Percentiles rank a stretch among this genome's conserved stretches.
Conservation (phyloP, 164 flowering plant genomes). For the Malania oleifera region DNA sequence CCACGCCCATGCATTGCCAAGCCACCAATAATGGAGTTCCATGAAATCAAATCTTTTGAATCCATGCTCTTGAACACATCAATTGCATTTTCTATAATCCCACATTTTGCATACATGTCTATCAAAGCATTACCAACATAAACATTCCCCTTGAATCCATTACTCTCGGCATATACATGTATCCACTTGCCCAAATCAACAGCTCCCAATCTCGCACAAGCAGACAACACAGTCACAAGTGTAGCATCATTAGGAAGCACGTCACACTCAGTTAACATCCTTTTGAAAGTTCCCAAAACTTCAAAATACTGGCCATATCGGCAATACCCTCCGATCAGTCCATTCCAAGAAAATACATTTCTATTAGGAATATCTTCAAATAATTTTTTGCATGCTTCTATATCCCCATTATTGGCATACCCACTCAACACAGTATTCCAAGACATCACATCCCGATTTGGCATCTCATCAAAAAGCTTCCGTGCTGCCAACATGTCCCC, state of each 20-base stretch:
- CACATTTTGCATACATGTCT: constrained; percentile 80
- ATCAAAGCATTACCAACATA: constrained; percentile 54
- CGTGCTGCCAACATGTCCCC: constrained; percentile 49
- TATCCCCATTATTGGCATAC: constrained; percentile 38
- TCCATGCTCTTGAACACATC: constrained; percentile 42
- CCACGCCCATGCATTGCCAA: constrained; percentile 67
- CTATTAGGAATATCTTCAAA: constrained; percentile 57
- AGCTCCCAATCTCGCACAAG: constrained; percentile 64
- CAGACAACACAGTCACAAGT: constrained; percentile 49
- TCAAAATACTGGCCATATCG: constrained; percentile 33
- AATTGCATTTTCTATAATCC: constrained; percentile 44
- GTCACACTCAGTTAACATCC: constrained; percentile 44
- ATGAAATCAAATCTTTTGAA: constrained; percentile 55
- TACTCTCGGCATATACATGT: constrained; percentile 45
- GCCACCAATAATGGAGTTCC: constrained; percentile 62
- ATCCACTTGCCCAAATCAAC: constrained; percentile 56
- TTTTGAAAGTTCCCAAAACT: constrained; percentile 42
- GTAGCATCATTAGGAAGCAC: constrained; percentile 62
- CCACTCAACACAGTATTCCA: constrained; percentile 61
- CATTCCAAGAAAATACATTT: constrained; percentile 76
- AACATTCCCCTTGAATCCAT: constrained; percentile 39
- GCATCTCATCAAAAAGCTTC: constrained; percentile 49
- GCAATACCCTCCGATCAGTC: constrained; percentile 55
- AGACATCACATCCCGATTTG: constrained; percentile 48
- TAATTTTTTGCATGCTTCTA: constrained; percentile 34